A percentile compares a stretch with the other conserved stretches of the same genome.
These are phyloP conservation scores for Thermomucor indicae-seudaticae DNA, from an alignment of 371 early-diverging fungal genomes.

Conservation along the genomic window DNA sequence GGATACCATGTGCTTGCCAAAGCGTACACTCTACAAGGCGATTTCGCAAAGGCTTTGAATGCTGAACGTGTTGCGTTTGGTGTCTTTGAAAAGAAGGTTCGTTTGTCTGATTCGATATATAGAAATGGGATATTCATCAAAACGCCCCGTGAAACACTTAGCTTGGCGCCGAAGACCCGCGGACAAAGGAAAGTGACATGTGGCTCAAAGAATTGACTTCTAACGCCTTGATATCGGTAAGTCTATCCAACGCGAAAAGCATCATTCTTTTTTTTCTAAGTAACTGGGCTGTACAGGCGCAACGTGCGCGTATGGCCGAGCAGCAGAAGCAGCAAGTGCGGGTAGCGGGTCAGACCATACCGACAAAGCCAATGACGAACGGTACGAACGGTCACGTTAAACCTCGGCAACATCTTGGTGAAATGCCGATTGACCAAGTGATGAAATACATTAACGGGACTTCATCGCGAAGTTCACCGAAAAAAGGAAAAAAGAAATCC, in stretches of 20 bases:
- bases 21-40: slow-evolving; percentile 68
- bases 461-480: no score
- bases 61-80: slow-evolving; percentile 73
- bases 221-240: slow-evolving; percentile 50
- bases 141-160: no score
- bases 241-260: slow-evolving; percentile 23
- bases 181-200: slow-evolving; percentile 68
- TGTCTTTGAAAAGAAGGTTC: slow-evolving; percentile 56
- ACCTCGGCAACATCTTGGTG: slow-evolving; percentile 22
- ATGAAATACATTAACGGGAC: slow-evolving; percentile 57
- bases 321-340: slow-evolving; percentile 5
- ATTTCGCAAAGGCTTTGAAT: slow-evolving; percentile 73
- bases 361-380: no score
- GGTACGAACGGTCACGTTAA: not conserved
- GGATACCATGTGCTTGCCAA: slow-evolving; percentile 76
- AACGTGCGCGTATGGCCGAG: slow-evolving; percentile 14
- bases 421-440: slow-evolving; percentile 59
- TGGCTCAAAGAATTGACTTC: slow-evolving; percentile 70
- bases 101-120: not conserved
- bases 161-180: slow-evolving; percentile 72
- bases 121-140: no score
- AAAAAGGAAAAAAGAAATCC: no score
- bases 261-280: slow-evolving; percentile 12
- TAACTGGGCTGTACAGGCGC: slow-evolving; percentile 16
- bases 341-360: slow-evolving; percentile 7